Evolutionary conservation across 2,329 filamentous ascomycete species (phyloP), one percentile per base, ranked within the genome.

Genomic region (Fusarium pseudocircinatum): DNA sequence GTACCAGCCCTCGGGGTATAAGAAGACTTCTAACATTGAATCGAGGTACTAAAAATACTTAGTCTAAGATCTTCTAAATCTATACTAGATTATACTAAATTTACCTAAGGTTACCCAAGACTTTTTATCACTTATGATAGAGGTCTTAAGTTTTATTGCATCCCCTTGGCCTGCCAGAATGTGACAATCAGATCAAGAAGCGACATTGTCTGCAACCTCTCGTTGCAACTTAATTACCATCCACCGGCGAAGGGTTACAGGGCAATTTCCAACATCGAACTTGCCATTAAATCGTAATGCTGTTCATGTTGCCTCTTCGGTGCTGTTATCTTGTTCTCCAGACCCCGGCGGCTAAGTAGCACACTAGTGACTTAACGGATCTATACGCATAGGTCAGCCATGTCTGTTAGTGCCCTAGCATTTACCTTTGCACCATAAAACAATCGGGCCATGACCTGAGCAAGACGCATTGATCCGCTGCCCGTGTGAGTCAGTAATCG

Each of bases 371-470:
- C 2, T 26, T 53, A 39, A n/a, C 24, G 22, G 7, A 18, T 26
- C 1, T 18, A 7, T 18, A 2, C 3, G 2, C 0, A n/a, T 4
- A 4, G 28, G 2, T 4, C 18, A 3, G 1, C 24, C 4, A 7
- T 4, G 2, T 2, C 3, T 28, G 34, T 39, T 53, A 39, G 34
- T 22, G 24, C 34, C 5, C 14, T 28, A 39, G 10, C 49, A 22
- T 20, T 37, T 12, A 2, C 1, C 7, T 15, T 26, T 26, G 4
- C 14, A 16, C 32, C 6, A 22, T 9, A 12, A 28, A n/a, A 20
- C 9, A 20, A 50, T 50, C 11, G 4, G 22, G n/a, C 30, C 20
- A 4, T 37, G 36, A 37, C 16, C n/a, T 20, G 6, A 2, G 13
- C n/a, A 36, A 26, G 0, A 36, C 20, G 30, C 20, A 15, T 13